Percentiles rank a stretch among this genome's conserved stretches.
Conservation (phyloP, 176 grass and related monocot genomes). For the Eleusine indica region DNA sequence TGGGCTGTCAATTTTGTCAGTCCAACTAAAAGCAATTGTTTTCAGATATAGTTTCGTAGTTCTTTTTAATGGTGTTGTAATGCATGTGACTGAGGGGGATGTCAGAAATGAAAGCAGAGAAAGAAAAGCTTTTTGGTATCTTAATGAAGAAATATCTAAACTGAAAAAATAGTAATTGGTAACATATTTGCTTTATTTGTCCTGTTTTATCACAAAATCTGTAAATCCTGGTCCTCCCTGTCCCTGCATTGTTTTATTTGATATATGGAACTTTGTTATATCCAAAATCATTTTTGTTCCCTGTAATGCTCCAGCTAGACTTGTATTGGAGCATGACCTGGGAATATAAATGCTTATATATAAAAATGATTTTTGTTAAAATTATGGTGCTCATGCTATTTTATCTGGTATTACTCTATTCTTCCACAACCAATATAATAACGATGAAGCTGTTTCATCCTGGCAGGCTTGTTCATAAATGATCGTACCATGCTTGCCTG, state of each 20-base stretch:
- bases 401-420: conserved; percentile 7
- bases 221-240: not conserved
- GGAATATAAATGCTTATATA: conserved; percentile 19
- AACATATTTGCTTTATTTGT: not conserved
- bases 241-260: not conserved
- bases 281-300: not conserved
- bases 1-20: not conserved
- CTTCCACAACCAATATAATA: not conserved
- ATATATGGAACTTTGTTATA: not conserved
- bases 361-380: conserved; percentile 4
- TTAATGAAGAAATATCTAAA: not conserved
- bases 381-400: conserved; percentile 8
- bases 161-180: not conserved
- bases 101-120: not conserved
- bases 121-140: not conserved
- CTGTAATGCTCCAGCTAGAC: not conserved
- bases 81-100: not conserved
- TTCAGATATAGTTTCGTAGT: not conserved
- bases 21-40: not conserved
- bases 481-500: conserved; percentile 12
- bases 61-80: not conserved
- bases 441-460: conserved; percentile 23
- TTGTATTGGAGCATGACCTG: not conserved
- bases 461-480: conserved; percentile 42
- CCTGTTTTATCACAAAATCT: not conserved